phyloP scores from a whole-genome alignment of 306 rosid species.

The Quercus aquifolioides region DNA sequence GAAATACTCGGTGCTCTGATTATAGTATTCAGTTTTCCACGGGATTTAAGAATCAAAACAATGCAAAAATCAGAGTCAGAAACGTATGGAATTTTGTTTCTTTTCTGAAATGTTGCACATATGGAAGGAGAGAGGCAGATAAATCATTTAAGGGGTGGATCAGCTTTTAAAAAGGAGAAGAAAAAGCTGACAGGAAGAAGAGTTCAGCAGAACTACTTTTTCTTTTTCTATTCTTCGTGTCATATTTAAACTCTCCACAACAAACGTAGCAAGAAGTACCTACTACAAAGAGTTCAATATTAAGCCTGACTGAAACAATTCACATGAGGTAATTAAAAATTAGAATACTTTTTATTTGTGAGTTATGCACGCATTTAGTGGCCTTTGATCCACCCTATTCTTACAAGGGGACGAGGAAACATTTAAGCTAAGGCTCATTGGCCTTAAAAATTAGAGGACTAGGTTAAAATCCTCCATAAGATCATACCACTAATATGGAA shows the following conservation, averaged over 20 bases:
- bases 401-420: no score
- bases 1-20: background rate
- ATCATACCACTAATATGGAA: no score
- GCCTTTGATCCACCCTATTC: no score
- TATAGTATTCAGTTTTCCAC: background rate
- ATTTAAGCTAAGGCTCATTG: no score
- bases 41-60: background rate
- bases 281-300: background rate
- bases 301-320: background rate
- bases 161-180: background rate
- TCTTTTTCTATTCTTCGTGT: background rate
- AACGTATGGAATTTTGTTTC: background rate
- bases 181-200: background rate
- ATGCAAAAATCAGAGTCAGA: background rate
- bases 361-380: background rate
- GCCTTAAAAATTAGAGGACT: no score
- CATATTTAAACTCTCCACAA: background rate
- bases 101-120: background rate
- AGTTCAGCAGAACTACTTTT: background rate
- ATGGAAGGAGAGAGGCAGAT: background rate
- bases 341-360: background rate
- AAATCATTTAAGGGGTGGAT: background rate
- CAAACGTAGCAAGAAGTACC: background rate
- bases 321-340: background rate
- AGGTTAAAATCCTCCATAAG: no score